Conservation (phyloP, 2,329 filamentous ascomycete genomes). For the Monosporascus sp. region DNA sequence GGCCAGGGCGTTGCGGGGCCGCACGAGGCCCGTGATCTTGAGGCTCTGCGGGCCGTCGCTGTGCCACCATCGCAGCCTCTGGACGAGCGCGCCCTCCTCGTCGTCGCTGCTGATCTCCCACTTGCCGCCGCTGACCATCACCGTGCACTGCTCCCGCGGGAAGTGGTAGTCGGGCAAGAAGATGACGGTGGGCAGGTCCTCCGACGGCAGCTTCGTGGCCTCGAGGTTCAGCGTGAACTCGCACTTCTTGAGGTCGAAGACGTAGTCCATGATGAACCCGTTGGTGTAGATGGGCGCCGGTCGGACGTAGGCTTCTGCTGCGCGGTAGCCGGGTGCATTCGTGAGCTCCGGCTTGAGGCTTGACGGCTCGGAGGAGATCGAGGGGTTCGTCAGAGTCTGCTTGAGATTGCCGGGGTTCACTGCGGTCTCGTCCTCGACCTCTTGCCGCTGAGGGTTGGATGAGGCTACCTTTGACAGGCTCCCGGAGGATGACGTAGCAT, state of each 20-base stretch:
- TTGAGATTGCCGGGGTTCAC: conserved; percentile 75
- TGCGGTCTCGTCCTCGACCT: conserved; percentile 46
- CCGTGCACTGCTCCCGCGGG: conserved; percentile 63
- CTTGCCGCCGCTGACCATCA: conserved; percentile 78
- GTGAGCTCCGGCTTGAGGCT: conserved; percentile 51
- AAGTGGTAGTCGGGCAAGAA: conserved; percentile 93
- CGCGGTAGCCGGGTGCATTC: conserved; percentile 71
- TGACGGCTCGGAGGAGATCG: conserved; percentile 55
- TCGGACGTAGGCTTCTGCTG: conserved; percentile 87
- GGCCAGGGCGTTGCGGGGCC: conserved; percentile 52
- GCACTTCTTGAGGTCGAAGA: conserved; percentile 78
- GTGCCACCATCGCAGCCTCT: conserved; percentile 90
- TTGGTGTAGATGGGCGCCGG: conserved; percentile 73
- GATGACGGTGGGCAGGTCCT: conserved; percentile 70
- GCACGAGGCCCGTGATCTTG: conserved; percentile 67
- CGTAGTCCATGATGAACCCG: conserved; percentile 65
- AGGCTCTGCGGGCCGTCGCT: conserved; percentile 76
- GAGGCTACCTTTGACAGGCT: conserved; percentile 37
- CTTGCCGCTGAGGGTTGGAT: conserved; percentile 27
- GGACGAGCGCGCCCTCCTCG: conserved; percentile 61
- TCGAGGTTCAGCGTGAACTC: conserved; percentile 68
- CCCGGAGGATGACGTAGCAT: conserved; percentile 39
- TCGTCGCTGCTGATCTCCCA: conserved; percentile 80
- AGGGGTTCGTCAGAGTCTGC: conserved; percentile 62
- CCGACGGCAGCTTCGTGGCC: conserved; percentile 51